Base-by-base conservation (phyloP, 495 filamentous ascomycete genomes). In the Margaritispora aquatica region DNA sequence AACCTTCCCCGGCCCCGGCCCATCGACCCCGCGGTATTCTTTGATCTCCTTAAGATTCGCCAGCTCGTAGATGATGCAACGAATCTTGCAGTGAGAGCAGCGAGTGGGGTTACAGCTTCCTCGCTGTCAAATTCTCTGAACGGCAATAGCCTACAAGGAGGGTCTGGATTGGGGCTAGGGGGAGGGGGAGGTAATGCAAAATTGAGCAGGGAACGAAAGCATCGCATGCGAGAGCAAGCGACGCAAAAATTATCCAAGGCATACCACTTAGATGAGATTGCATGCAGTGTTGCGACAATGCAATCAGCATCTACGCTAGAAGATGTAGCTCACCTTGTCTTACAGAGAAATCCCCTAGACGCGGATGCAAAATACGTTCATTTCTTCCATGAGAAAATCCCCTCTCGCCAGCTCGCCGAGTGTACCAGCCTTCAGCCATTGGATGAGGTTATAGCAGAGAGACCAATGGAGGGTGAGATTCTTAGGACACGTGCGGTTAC, bases 341-440 rank as follows among this genome's bases (percentile, higher is more conserved):
- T 91, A 50, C 82, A 87, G 66, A 75, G 89, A 51, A 83, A 77
- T 52, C 73, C 81, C 0, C 65, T 77, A 22, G 81, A 89, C 61
- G 68, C 76, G 10, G 87, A 91, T 63, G 88, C 87, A 26, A 87
- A 86, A 62, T 92, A 92, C 60, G 88, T 92, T 2, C 87, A 92
- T 63, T 92, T 92, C 71, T 92, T 92, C 68, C 88, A 92, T 71
- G 89, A 92, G 66, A 92, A 91, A 75, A 92, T 92, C 38, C 88
- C 88, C 1, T 86, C 81, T 13, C 75, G 88, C 24, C 86, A 88
- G 72, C 77, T 92, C 61, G 88, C 84, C 50, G 81, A 90, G 64
- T 88, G 77, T 68, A 91, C 88, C 5, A 82, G 79, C 41, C 71
- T 91, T 24, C 70, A 76, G 46, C 76, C 80, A 1, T 70, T 92